Evolutionary conservation across 345 rosid genomes (phyloP).

Genomic region (Fremontodendron californicum): DNA sequence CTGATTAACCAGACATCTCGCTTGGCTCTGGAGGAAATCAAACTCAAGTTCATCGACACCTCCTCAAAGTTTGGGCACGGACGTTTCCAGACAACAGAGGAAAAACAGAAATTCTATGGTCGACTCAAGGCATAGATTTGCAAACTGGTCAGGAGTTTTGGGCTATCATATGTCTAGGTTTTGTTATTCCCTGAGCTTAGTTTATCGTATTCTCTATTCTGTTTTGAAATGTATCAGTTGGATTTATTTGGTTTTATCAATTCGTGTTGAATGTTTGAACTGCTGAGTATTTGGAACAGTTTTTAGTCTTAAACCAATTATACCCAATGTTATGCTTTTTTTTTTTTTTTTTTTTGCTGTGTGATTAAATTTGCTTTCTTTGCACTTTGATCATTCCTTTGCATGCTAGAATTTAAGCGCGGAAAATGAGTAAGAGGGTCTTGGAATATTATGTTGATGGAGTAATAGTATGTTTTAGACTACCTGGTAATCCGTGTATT

Average conservation of each 20-base stretch:
- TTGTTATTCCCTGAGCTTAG: not conserved
- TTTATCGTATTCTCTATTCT: not conserved
- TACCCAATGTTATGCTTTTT: not conserved
- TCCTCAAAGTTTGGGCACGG: conserved; percentile 35
- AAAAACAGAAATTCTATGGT: conserved; percentile 58
- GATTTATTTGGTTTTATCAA: not conserved
- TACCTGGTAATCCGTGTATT: too few species aligned
- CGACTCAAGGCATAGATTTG: conserved; percentile 50
- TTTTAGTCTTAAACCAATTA: not conserved
- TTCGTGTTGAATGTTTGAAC: not conserved
- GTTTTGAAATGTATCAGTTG: not conserved
- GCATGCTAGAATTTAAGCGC: too few species aligned
- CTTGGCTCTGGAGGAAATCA: conserved; percentile 61
- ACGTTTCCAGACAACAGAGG: conserved; percentile 64
- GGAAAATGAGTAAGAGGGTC: too few species aligned
- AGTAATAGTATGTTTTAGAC: too few species aligned
- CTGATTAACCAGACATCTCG: conserved; percentile 73
- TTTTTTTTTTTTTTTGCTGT: too few species aligned
- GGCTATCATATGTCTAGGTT: not conserved
- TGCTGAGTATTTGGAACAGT: not conserved
- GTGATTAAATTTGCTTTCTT: too few species aligned
- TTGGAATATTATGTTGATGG: too few species aligned
- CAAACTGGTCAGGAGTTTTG: not conserved
- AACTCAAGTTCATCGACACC: conserved; percentile 71
- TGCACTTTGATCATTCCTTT: too few species aligned